Conservation (phyloP, 2,329 filamentous ascomycete genomes). For the Rhinocladiella mackenziei region DNA sequence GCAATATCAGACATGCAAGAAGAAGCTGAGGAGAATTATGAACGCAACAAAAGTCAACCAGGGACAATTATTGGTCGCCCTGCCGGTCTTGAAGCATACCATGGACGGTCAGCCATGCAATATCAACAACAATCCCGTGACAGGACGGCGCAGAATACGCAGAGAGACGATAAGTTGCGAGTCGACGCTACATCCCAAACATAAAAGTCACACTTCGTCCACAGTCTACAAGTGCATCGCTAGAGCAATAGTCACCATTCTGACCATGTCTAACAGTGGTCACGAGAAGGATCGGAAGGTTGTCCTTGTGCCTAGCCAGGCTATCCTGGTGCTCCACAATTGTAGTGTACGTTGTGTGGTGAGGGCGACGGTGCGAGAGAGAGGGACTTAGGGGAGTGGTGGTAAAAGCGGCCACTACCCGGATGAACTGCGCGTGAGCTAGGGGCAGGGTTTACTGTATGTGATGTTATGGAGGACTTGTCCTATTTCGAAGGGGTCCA, state of each 20-base stretch:
- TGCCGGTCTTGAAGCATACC: constrained; percentile 10
- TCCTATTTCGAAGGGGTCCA: no score
- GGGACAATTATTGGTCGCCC: constrained; percentile 11
- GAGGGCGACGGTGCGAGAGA: no score
- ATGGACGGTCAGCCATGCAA: constrained; percentile 8
- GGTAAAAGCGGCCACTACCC: no score
- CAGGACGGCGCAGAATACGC: not conserved
- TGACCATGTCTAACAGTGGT: not conserved
- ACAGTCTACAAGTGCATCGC: not conserved
- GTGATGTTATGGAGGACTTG: no score
- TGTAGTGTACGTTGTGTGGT: no score
- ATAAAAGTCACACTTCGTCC: not conserved
- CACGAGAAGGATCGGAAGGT: not conserved
- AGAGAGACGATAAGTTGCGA: not conserved
- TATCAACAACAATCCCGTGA: constrained; percentile 3
- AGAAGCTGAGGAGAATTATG: constrained; percentile 13
- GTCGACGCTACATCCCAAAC: not conserved
- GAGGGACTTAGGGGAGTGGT: no score
- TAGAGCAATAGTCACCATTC: not conserved
- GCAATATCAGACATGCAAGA: constrained; percentile 6
- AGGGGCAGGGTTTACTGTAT: no score
- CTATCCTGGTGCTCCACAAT: not conserved
- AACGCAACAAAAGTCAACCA: constrained; percentile 8
- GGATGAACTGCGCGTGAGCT: no score
- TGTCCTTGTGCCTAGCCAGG: not conserved